phyloP scores from a whole-genome alignment of 2,329 filamentous ascomycete species.

The Stromatinia cepivora region DNA sequence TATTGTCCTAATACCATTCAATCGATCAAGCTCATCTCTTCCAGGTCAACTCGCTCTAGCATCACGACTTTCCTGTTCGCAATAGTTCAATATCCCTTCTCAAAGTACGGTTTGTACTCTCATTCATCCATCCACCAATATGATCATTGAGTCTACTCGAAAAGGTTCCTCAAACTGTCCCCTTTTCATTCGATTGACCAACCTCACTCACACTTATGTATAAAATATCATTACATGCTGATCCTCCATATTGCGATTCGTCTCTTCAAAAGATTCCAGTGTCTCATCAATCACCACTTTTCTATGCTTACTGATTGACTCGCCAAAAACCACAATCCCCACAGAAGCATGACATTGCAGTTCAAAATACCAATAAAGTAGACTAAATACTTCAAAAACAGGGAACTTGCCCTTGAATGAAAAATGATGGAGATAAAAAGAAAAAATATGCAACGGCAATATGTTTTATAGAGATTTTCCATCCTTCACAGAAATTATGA shows the following conservation, averaged over 20 bases:
- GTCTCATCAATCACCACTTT: background rate
- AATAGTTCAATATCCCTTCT: too few species aligned
- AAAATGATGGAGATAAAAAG: background rate
- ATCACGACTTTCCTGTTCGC: too few species aligned
- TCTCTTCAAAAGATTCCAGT: background rate
- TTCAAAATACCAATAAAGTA: background rate
- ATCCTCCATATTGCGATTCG: background rate
- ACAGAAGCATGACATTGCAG: conserved; percentile 1
- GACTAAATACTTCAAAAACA: background rate
- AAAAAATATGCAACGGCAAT: background rate
- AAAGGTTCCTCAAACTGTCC: background rate
- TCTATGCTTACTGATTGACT: background rate
- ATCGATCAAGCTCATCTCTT: too few species aligned
- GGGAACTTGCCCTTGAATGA: background rate
- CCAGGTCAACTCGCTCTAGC: too few species aligned
- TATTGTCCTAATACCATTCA: too few species aligned
- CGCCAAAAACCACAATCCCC: background rate
- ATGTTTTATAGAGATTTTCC: conserved; percentile 1
- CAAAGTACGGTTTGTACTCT: too few species aligned
- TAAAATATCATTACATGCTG: background rate
- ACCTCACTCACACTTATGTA: background rate
- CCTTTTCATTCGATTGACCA: background rate
- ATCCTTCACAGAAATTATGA: background rate
- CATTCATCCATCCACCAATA: background rate
- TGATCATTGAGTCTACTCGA: background rate